Conservation (phyloP, 2,329 filamentous ascomycete species). For the Ustulina deusta region DNA sequence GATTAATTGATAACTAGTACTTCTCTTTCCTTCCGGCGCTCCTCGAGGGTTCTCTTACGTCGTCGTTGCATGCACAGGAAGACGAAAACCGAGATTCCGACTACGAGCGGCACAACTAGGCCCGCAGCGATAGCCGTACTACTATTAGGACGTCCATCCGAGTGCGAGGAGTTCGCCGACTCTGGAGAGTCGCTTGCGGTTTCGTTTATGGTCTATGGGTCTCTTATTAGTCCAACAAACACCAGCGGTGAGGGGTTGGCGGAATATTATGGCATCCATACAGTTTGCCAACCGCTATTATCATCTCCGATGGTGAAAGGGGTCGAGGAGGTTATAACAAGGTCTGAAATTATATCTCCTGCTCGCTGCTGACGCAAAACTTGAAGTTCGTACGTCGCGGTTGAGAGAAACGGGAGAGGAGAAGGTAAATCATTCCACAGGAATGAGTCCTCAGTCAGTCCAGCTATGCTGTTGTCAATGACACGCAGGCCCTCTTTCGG, state of each 20-base stretch:
- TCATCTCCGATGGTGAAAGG: constrained; percentile 39
- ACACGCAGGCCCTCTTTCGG: not conserved
- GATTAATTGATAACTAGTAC: constrained; percentile 43
- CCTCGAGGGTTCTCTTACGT: constrained; percentile 42
- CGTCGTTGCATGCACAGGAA: constrained; percentile 43
- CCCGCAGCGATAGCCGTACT: constrained; percentile 46
- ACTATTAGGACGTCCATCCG: constrained; percentile 35
- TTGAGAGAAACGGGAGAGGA: constrained; percentile 45
- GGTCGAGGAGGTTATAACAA: constrained; percentile 40
- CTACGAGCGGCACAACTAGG: constrained; percentile 45
- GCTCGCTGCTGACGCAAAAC: constrained; percentile 36
- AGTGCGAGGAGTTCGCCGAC: constrained; percentile 30
- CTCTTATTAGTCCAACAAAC: constrained; percentile 10
- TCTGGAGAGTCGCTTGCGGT: constrained; percentile 34
- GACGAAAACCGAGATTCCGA: constrained; percentile 40
- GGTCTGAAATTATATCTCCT: constrained; percentile 18
- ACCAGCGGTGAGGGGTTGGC: constrained; percentile 10
- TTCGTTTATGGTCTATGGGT: constrained; percentile 13
- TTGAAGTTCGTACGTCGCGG: constrained; percentile 44
- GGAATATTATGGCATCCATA: constrained; percentile 6
- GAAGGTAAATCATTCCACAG: constrained; percentile 43
- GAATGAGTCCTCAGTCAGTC: constrained; percentile 42
- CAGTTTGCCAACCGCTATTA: constrained; percentile 9
- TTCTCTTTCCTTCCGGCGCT: constrained; percentile 43
- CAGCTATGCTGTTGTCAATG: constrained; percentile 34